Evolutionary conservation across 129 eudicot species (phyloP).

Genomic region (Pittosporum tobira): DNA sequence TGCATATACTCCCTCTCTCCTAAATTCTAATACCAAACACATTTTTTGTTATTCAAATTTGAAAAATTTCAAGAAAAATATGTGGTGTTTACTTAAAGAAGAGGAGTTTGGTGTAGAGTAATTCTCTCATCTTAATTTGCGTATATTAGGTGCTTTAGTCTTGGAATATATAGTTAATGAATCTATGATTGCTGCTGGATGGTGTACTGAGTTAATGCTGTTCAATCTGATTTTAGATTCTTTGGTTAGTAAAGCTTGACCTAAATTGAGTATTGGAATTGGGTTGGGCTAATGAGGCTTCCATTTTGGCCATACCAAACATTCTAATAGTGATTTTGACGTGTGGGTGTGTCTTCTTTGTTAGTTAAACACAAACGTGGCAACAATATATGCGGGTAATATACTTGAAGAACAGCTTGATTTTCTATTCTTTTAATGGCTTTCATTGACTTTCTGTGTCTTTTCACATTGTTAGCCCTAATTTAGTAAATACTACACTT

Average conservation of each 20-base stretch:
- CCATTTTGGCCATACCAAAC: constrained; percentile 14
- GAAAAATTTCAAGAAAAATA: no score
- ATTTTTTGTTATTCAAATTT: no score
- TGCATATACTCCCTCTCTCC: no score
- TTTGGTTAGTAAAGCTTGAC: constrained; percentile 8
- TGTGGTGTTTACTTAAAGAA: no score
- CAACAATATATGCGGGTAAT: background rate
- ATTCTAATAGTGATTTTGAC: constrained; percentile 15
- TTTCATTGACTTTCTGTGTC: constrained; percentile 1
- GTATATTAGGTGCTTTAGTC: background rate
- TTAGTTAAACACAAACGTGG: background rate
- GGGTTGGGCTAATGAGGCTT: background rate
- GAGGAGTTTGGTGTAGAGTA: no score
- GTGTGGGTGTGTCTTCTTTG: constrained; percentile 9
- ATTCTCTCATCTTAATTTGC: no score
- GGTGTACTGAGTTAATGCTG: background rate
- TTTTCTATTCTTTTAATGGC: background rate
- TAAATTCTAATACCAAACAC: no score
- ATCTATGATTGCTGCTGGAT: background rate
- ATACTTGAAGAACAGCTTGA: constrained; percentile 2
- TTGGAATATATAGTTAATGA: background rate
- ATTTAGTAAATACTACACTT: constrained; percentile 1
- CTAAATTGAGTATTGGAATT: constrained; percentile 8
- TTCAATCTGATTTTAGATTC: background rate
- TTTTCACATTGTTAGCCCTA: constrained; percentile 6